Conservation (phyloP, 129 eudicot genomes). For the Sambucus nigra region DNA sequence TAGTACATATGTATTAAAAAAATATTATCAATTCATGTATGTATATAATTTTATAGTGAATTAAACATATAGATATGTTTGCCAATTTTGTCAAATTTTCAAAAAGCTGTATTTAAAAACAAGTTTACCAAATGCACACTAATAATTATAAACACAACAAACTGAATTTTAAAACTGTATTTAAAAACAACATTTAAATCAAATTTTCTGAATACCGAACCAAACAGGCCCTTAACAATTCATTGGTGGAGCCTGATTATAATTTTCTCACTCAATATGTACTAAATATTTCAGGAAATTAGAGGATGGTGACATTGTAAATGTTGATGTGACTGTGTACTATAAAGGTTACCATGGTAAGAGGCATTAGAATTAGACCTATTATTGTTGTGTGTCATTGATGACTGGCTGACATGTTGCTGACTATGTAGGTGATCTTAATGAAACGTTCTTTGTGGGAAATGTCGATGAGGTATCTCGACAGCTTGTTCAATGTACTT, state of each 20-base stretch:
- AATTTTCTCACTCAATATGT: slow-evolving; percentile 10
- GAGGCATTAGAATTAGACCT: slow-evolving; percentile 15
- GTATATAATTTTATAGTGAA: too few relatives aligned
- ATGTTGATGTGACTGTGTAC: slow-evolving; percentile 75
- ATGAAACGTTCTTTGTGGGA: slow-evolving; percentile 92
- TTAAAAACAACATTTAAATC: too few relatives aligned
- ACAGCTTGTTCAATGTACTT: slow-evolving; percentile 71
- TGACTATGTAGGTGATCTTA: slow-evolving; percentile 63
- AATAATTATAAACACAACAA: too few relatives aligned
- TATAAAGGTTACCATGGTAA: slow-evolving; percentile 94
- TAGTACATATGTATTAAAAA: too few relatives aligned
- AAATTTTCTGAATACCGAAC: too few relatives aligned
- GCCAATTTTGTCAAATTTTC: too few relatives aligned
- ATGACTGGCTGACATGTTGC: slow-evolving; percentile 3
- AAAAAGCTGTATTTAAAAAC: too few relatives aligned
- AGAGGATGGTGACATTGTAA: slow-evolving; percentile 96
- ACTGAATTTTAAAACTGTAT: too few relatives aligned
- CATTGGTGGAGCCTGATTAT: slow-evolving; percentile 7
- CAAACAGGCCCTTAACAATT: too few relatives aligned
- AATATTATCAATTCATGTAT: too few relatives aligned
- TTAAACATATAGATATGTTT: too few relatives aligned
- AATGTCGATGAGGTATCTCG: slow-evolving; percentile 82
- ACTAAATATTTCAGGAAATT: slow-evolving; percentile 49
- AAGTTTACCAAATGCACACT: too few relatives aligned
- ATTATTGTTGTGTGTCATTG: neutral